Base-by-base conservation (phyloP, 257 asterid species). In the Haberlea rhodopensis region DNA sequence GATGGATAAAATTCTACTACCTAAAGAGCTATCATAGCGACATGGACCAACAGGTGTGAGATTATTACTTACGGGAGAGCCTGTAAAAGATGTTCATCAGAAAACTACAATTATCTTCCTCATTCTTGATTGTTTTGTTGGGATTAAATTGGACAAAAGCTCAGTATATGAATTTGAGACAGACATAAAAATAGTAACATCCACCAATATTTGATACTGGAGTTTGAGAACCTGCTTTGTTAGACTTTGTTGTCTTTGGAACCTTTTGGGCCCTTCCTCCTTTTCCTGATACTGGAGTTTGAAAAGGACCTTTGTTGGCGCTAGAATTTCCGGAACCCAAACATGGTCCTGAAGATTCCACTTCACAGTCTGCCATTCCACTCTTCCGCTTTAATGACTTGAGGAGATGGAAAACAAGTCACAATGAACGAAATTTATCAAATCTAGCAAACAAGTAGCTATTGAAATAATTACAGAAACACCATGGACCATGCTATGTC, bases 21-120 rank as follows among this genome's bases (percentile, higher is more conserved):
- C 97, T 65, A 94, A 87, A 68, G 99, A 94, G 85, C 90, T 94
- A 73, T 90, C 99, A 55, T 86, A 90, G 54, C 99, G 46, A 11
- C 46, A 37, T 37, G 46, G 46, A 2, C 46, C 46, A 37, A 37
- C 46, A 37, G 46, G 46, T 11, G 46, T 37, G 46, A 37, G n/a
- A 37, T 37, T 37, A n/a, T 85, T 79, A 80, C 85, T 88, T 9
- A 87, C 67, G 53, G 90, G 90, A 75, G 97, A 90, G 74, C 95
- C 99, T 94, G 88, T 81, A 75, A 31, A 34, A 65, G 49, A 65
- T 34, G 32, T 53, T 71, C 24, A 60, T 57, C 46, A 70, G 54
- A 40, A 73, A 62, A 62, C 31, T 11, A 10, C n/a, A 37, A 37
- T 8, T 10, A 11, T 37, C n/a, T 37, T 11, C n/a, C 46, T 37